These are phyloP conservation scores for Gentiana macrophylla DNA, from an alignment of 257 asterid species.

Conservation along the genomic window DNA sequence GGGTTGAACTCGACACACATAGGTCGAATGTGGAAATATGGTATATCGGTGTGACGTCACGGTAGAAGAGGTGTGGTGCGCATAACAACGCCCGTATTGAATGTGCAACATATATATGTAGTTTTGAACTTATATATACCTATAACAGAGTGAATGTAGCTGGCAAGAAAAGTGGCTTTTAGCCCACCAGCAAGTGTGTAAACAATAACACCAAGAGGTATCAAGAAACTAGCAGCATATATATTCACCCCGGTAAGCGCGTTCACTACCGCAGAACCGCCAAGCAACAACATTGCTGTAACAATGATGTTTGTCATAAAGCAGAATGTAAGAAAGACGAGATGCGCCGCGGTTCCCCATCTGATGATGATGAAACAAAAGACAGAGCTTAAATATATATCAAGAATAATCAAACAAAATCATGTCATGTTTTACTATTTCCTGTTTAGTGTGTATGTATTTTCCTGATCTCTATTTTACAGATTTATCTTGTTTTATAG, in stretches of 20 bases:
- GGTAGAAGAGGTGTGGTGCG: no score
- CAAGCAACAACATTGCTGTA: constrained; percentile 94
- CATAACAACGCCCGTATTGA: no score
- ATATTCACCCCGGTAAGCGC: constrained; percentile 85
- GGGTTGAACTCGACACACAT: no score
- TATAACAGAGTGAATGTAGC: constrained; percentile 86
- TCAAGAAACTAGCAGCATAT: constrained; percentile 88
- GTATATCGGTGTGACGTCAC: no score
- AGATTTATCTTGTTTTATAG: no score
- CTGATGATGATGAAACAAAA: constrained; percentile 30
- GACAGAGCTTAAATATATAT: background rate
- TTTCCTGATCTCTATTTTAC: no score
- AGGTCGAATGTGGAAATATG: no score
- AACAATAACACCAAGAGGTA: constrained; percentile 77
- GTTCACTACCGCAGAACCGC: constrained; percentile 87
- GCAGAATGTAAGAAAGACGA: constrained; percentile 76
- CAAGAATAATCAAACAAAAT: background rate
- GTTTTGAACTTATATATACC: constrained; percentile 22
- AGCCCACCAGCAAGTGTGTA: constrained; percentile 91
- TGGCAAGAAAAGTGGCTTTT: constrained; percentile 90
- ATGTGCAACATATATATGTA: background rate
- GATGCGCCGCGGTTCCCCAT: constrained; percentile 95
- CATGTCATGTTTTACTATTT: background rate
- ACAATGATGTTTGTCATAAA: constrained; percentile 83
- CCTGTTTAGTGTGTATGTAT: no score